A percentile compares a stretch with the other conserved stretches of the same genome.
Evolutionary conservation across 2,329 filamentous ascomycete species (phyloP).

Genomic region (Metarhizium rileyi): DNA sequence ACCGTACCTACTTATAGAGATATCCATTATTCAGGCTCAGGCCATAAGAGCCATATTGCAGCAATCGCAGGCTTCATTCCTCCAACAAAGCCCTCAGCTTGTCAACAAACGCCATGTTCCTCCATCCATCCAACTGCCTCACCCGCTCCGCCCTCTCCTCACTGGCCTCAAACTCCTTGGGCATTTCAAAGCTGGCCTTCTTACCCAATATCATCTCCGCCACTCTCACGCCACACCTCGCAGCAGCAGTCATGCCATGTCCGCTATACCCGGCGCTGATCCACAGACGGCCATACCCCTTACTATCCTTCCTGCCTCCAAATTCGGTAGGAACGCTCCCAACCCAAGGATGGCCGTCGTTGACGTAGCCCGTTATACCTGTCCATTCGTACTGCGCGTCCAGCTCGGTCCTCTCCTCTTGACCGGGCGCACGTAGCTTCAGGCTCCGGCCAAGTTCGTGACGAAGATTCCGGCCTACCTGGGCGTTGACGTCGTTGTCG

Average conservation of each 20-base stretch:
- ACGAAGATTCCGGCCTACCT: conserved; percentile 46
- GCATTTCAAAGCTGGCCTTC: conserved; percentile 30
- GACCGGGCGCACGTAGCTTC: conserved; percentile 25
- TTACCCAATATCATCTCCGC: conserved; percentile 47
- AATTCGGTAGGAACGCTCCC: conserved; percentile 48
- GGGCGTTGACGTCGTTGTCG: conserved; percentile 47
- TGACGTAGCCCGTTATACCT: conserved; percentile 68
- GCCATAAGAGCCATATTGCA: not conserved
- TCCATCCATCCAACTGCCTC: conserved; percentile 12
- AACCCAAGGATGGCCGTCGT: conserved; percentile 61
- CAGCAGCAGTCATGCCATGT: conserved; percentile 69
- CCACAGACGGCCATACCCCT: conserved; percentile 40
- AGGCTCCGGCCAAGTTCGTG: conserved; percentile 31
- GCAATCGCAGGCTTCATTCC: not conserved
- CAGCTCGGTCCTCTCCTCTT: conserved; percentile 34
- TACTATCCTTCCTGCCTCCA: conserved; percentile 29
- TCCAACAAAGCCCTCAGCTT: conserved; percentile 3
- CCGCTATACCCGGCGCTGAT: conserved; percentile 59
- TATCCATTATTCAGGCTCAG: not conserved
- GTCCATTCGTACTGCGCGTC: conserved; percentile 58
- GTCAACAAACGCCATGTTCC: not conserved
- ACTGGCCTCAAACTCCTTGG: conserved; percentile 30
- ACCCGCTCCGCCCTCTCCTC: conserved; percentile 20
- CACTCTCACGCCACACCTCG: conserved; percentile 54
- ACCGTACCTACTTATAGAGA: not conserved